Base-by-base conservation (phyloP, 2,329 filamentous ascomycete species). In the Ophiostoma angusticollis region DNA sequence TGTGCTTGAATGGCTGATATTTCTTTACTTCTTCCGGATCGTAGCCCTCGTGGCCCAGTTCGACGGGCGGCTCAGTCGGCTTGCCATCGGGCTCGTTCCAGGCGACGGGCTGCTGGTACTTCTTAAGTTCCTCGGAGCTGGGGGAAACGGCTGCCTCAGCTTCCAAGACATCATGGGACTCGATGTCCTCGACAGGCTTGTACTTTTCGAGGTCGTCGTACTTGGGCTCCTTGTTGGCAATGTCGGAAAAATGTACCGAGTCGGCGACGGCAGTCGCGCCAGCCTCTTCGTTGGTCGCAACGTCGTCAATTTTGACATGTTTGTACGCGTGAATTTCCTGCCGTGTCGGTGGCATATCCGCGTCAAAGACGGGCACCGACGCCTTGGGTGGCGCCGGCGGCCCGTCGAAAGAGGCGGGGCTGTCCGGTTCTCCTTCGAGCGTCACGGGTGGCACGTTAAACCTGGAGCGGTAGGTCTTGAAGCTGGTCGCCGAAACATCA, bases 321-420 rank as follows among this genome's bases (percentile, higher is more conserved):
- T 44, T 47, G 29, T 60, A 61, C 27, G 55, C 52, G 8, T 45
- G 52, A 6, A 64, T 51, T 39, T 65, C 61, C 3, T 52, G 50
- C 6, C 29, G 18, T 1, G 46, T 44, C 7, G 43, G 43, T 1
- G 42, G 43, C 5, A 48, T 21, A 9, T 43, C 37, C 4, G 28
- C 22, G 13, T 42, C 43, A 19, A 31, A 16, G 3, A 19, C 16
- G 8, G 34, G 29, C 7, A n/a, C 29, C n/a, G 25, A 16, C n/a
- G n/a, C n/a, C n/a, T n/a, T n/a, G n/a, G n/a, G n/a, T n/a, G n/a
- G n/a, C n/a, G n/a, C n/a, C n/a, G 8, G 25, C 18, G 1, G 23
- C 8, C 14, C 24, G 7, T 9, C 31, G 14, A 21, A 21, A n/a
- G n/a, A n/a, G n/a, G n/a, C n/a, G n/a, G n/a, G n/a, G n/a, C n/a